A percentile compares a stretch with the other conserved stretches of the same genome.
Conservation (phyloP, 257 asterid genomes). For the Scutellaria baicalensis region DNA sequence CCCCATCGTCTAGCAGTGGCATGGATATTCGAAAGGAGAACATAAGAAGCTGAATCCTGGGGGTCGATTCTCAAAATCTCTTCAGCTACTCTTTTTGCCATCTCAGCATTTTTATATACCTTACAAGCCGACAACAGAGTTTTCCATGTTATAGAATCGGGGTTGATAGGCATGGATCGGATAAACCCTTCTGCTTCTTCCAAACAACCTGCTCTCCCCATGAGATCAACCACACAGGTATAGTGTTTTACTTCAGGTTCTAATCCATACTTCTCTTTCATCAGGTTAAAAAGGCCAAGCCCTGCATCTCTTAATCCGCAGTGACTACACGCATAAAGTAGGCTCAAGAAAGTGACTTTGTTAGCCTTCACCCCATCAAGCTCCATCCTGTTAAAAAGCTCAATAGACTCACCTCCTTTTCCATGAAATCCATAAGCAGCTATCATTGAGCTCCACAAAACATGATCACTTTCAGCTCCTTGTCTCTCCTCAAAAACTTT, state of each 20-base stretch:
- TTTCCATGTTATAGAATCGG: constrained; percentile 73
- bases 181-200: constrained; percentile 71
- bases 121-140: constrained; percentile 81
- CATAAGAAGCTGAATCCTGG: constrained; percentile 62
- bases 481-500: constrained; percentile 51
- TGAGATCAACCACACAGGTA: constrained; percentile 81
- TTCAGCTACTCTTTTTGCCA: constrained; percentile 52
- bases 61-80: constrained; percentile 65
- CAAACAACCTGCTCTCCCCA: constrained; percentile 79
- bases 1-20: constrained; percentile 65
- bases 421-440: constrained; percentile 94
- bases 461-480: constrained; percentile 43
- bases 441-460: constrained; percentile 77
- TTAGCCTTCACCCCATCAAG: constrained; percentile 43
- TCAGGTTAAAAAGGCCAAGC: constrained; percentile 48
- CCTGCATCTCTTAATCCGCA: constrained; percentile 76
- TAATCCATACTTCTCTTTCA: constrained; percentile 42
- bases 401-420: constrained; percentile 62
- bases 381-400: constrained; percentile 54
- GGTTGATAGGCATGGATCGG: constrained; percentile 59
- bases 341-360: constrained; percentile 70
- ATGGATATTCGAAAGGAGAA: constrained; percentile 67
- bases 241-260: constrained; percentile 77
- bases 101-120: constrained; percentile 54
- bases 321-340: constrained; percentile 88